Conservation (phyloP, 306 rosid species). For the Dryas alaskensis region DNA sequence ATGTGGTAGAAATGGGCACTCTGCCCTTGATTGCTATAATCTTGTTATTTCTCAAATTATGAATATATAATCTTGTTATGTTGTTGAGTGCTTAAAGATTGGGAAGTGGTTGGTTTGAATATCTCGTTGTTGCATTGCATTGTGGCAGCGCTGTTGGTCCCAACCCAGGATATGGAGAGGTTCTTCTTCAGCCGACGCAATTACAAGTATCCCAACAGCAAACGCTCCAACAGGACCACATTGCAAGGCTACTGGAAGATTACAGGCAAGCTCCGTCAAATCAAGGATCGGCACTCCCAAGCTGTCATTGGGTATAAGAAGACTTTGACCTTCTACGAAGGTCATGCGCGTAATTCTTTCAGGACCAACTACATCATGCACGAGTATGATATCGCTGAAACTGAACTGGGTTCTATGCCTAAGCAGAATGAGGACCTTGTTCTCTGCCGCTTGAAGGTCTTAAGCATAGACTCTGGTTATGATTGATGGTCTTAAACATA, state of each 20-base stretch:
- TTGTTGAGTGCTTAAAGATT: neutral
- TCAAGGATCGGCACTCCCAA: slow-evolving; percentile 6
- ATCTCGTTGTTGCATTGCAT: too few relatives aligned
- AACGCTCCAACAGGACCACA: neutral
- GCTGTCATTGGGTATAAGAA: too few relatives aligned
- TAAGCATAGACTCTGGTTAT: neutral
- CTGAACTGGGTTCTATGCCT: neutral
- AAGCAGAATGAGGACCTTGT: too few relatives aligned
- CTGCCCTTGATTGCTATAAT: too few relatives aligned
- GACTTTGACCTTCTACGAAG: slow-evolving; percentile 37
- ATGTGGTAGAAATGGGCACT: too few relatives aligned
- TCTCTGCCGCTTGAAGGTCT: neutral
- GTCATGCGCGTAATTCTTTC: slow-evolving; percentile 20
- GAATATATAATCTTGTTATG: neutral
- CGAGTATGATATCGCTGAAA: slow-evolving; percentile 36
- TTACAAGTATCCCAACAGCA: slow-evolving; percentile 34
- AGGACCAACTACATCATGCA: slow-evolving; percentile 56
- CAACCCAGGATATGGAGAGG: slow-evolving; percentile 42
- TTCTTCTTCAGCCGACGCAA: slow-evolving; percentile 43
- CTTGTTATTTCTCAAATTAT: neutral
- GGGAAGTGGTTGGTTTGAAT: too few relatives aligned
- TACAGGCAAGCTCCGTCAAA: too few relatives aligned
- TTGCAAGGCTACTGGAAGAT: slow-evolving; percentile 52
- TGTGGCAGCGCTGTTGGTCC: neutral
- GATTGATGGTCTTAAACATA: neutral